Evolutionary conservation across 1,284 basidiomycete genomes (phyloP), one percentile per base, ranked within the genome.

Genomic region (Schizophyllum amplum): DNA sequence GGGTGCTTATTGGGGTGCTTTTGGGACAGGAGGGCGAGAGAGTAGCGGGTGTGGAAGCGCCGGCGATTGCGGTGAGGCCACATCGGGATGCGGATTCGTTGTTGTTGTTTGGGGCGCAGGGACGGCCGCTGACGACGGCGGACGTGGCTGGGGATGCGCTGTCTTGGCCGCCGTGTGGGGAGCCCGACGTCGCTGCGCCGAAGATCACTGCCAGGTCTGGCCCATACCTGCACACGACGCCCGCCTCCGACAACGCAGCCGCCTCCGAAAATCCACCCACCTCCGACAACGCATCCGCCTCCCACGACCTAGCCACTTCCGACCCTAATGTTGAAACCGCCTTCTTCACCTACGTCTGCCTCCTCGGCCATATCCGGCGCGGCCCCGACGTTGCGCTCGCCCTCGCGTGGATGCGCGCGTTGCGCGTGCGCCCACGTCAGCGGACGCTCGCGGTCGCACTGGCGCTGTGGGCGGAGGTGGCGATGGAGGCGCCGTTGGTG

Each of bases 341-440:
- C 27, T 33, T 33, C 27, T 33, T 33, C 27, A 13, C 27, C 27
- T 33, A 33, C 27, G 13, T 33, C 27, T 33, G 27, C 27, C 6
- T 33, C 27, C 27, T 33, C 6, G 27, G 5, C 26, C 21, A 13
- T 51, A 51, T 1, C 42, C 27, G 42, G 51, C 57, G 70, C 88
- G 48, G 60, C 77, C 20, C 84, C 84, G 47, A 49, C 65, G 84
- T 94, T 33, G 84, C 90, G 0, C 73, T 80, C n/a, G 75, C 77
- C 2, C 71, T 95, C 1, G 83, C 81, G 4, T 94, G 91, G 89
- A 92, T 92, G 90, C 78, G 79, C 2, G 73, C 72, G 21, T 65
- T 91, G 15, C 68, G 69, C 0, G 70, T 93, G 13, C 47, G 53
- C 23, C 90, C 90, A 0, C 72, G 71, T 5, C 68, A 66, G 23